Evolutionary conservation across 768 basidiomycete species (phyloP).

Genomic region (Xerocomellus amylosporus): DNA sequence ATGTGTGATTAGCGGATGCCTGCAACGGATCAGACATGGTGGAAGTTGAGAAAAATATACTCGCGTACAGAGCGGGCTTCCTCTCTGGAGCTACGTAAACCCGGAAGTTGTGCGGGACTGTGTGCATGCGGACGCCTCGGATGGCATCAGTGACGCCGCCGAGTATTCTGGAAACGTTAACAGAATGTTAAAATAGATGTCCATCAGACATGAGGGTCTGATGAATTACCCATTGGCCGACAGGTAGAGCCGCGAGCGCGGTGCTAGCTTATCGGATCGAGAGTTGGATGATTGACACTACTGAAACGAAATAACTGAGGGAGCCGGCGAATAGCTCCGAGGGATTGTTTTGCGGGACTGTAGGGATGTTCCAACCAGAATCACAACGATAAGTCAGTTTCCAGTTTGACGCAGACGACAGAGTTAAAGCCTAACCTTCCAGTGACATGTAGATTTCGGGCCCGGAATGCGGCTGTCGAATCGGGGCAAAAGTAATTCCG

Average conservation of each 20-base stretch:
- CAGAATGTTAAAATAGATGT: not conserved
- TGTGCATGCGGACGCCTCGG: not conserved
- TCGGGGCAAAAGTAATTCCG: not conserved
- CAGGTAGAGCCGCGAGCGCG: not conserved
- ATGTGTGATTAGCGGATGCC: not conserved
- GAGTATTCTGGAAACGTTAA: not conserved
- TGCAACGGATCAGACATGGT: not conserved
- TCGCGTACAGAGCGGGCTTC: not conserved
- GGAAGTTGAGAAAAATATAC: not conserved
- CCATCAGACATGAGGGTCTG: not conserved
- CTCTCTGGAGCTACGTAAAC: not conserved
- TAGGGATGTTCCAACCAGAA: not conserved
- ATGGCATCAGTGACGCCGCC: not conserved
- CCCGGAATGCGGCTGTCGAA: not conserved
- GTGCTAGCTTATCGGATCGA: not conserved
- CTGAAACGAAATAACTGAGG: not conserved
- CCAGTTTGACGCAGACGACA: not conserved
- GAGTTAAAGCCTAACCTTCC: not conserved
- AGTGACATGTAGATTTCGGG: not conserved
- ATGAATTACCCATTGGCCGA: not conserved
- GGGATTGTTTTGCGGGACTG: not conserved
- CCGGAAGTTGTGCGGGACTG: not conserved
- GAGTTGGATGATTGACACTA: too few relatives aligned
- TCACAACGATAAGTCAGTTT: not conserved
- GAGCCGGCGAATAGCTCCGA: not conserved